A percentile compares a stretch with the other conserved stretches of the same genome.
Conservation (phyloP, 2,329 filamentous ascomycete species). For the Zelopaecilomyces penicillatus region DNA sequence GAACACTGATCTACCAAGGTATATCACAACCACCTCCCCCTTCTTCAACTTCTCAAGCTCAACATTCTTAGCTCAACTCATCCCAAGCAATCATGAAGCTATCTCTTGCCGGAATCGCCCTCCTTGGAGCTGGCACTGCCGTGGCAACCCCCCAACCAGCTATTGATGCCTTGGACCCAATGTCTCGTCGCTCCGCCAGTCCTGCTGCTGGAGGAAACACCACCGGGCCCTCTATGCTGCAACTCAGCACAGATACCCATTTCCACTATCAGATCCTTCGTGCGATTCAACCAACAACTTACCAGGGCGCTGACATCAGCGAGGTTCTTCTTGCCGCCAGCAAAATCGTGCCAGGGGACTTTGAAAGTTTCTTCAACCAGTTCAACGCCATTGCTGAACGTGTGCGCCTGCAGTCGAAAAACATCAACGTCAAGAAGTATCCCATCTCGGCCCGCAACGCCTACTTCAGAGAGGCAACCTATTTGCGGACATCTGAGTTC, state of each 20-base stretch:
- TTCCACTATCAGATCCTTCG: conserved; percentile 20
- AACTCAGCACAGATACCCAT: conserved; percentile 12
- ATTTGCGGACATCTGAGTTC: conserved; percentile 34
- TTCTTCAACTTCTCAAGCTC: too few species aligned
- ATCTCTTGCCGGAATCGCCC: not conserved
- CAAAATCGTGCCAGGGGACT: conserved; percentile 13
- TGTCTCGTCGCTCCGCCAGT: conserved; percentile 23
- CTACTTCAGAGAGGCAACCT: conserved; percentile 31
- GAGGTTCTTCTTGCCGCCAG: conserved; percentile 22
- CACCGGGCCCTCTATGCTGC: conserved; percentile 8
- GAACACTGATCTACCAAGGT: too few species aligned
- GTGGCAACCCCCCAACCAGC: not conserved
- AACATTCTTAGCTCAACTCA: too few species aligned
- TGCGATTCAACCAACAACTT: conserved; percentile 11
- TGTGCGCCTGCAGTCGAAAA: conserved; percentile 10
- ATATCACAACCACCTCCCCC: too few species aligned
- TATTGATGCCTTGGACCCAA: conserved; percentile 1
- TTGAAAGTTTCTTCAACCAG: conserved; percentile 16
- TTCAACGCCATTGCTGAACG: conserved; percentile 15
- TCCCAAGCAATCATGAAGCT: not conserved
- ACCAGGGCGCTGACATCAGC: conserved; percentile 20
- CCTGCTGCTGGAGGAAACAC: not conserved
- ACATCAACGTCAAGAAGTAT: conserved; percentile 9
- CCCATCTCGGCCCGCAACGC: conserved; percentile 17
- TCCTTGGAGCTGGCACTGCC: not conserved